Conservation (phyloP, 2,329 filamentous ascomycete genomes). For the Blastomyces emzantsi region DNA sequence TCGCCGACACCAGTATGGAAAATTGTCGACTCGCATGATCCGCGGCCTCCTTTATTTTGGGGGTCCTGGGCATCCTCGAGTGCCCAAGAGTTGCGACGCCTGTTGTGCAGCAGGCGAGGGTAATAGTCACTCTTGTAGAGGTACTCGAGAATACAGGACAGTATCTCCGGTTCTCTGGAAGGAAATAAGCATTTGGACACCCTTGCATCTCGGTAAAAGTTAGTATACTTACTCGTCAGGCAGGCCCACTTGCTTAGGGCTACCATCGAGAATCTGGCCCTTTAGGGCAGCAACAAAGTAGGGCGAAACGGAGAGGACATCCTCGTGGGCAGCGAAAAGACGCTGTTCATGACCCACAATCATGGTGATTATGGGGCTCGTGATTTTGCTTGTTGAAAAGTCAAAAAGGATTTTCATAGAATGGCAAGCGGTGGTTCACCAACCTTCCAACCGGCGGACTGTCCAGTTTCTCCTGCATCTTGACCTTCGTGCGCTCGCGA, state of each 20-base stretch:
- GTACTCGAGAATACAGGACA: slow-evolving; percentile 90
- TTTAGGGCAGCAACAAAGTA: slow-evolving; percentile 69
- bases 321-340: slow-evolving; percentile 90
- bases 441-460: slow-evolving; percentile 46
- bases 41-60: slow-evolving; percentile 49
- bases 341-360: slow-evolving; percentile 76
- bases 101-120: slow-evolving; percentile 78
- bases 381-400: slow-evolving; percentile 37
- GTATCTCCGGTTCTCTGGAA: slow-evolving; percentile 78
- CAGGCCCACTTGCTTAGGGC: slow-evolving; percentile 67
- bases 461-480: slow-evolving; percentile 76
- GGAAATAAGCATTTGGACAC: slow-evolving; percentile 24
- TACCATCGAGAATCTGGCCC: slow-evolving; percentile 60
- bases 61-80: slow-evolving; percentile 63
- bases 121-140: slow-evolving; percentile 97
- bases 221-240: slow-evolving; percentile 46
- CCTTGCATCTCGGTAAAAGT: slow-evolving; percentile 2
- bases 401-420: slow-evolving; percentile 6
- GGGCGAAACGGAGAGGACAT: slow-evolving; percentile 76
- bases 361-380: slow-evolving; percentile 73
- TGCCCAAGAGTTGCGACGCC: slow-evolving; percentile 77
- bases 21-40: slow-evolving; percentile 64
- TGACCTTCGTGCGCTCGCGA: slow-evolving; percentile 73
- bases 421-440: slow-evolving; percentile 14
- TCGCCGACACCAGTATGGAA: slow-evolving; percentile 65